phyloP scores from a whole-genome alignment of 2,329 filamentous ascomycete genomes.

The Trichoderma afroharzianum region DNA sequence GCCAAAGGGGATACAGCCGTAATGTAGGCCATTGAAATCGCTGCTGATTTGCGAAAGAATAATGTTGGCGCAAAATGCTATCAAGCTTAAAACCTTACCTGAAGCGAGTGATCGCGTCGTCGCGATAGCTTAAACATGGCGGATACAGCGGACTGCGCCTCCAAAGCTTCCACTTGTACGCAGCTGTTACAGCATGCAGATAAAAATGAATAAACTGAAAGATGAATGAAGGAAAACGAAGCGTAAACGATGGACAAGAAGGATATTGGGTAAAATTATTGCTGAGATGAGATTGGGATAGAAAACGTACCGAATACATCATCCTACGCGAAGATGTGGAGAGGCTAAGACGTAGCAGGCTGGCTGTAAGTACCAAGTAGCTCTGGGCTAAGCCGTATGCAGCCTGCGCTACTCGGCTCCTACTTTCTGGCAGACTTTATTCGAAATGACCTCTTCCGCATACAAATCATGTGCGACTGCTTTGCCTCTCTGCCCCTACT shows the following conservation, averaged over 20 bases:
- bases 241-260: not conserved
- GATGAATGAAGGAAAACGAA: not conserved
- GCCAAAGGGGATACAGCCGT: too few relatives aligned
- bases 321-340: slow-evolving; percentile 5
- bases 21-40: not conserved
- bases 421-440: not conserved
- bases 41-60: not conserved
- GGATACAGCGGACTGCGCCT: not conserved
- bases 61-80: not conserved
- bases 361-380: not conserved
- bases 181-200: not conserved
- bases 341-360: not conserved
- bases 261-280: not conserved
- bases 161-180: not conserved
- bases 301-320: slow-evolving; percentile 13
- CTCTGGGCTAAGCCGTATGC: not conserved
- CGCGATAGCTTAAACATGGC: slow-evolving; percentile 50
- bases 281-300: not conserved
- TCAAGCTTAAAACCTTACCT: slow-evolving; percentile 34
- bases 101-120: slow-evolving; percentile 46
- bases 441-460: not conserved
- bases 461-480: not conserved
- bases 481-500: not conserved
- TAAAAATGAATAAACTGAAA: not conserved
- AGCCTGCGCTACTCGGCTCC: not conserved